Base-by-base conservation (phyloP, 805 yeast genomes). In the Myxozyma kluyveri region DNA sequence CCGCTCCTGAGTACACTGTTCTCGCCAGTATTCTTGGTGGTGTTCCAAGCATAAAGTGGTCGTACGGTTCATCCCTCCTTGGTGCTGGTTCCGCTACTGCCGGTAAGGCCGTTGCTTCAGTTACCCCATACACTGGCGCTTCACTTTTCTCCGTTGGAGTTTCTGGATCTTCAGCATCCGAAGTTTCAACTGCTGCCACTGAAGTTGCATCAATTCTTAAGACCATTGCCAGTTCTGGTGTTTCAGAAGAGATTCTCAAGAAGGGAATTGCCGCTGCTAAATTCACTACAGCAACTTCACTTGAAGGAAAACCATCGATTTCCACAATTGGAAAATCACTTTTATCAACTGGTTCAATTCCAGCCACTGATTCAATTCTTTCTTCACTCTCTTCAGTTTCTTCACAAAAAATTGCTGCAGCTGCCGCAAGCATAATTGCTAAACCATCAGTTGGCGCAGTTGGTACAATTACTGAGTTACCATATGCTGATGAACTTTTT, bases 401-500 rank as follows among this genome's bases (percentile, higher is more conserved):
- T 10, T 57, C 61, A 21, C 60, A 68, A 52, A 63, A 68, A 52
- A 63, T 73, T 36, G 67, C 68, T 50, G 69, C 72, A 41, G 67
- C 70, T 45, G 65, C 69, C 45, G 49, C 43, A 37, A 46, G 44
- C 66, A 64, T 85, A 56, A 48, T 65, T 29, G 56, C 77, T 60
- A 81, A 81, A 66, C 83, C 83, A 76, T 88, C 84, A 75, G 83
- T 86, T 67, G 93, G 84, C 61, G 96, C 93, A 59, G 83, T 88
- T 57, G 99, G 98, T 73, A 84, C 88, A 71, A 81, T 84, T 56
- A 84, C 82, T 67, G 82, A 81, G 61, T 81, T 91, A 74, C 97
- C 99, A 66, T 86, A 77, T 71, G 84, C 85, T 65, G 89, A 86
- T 71, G 96, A 93, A 47, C 39, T 54, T 35, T 41, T 37, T n/a